Evolutionary conservation across 2,329 filamentous ascomycete species (phyloP), one percentile per base, ranked within the genome.

Genomic region (Apiospora marii): DNA sequence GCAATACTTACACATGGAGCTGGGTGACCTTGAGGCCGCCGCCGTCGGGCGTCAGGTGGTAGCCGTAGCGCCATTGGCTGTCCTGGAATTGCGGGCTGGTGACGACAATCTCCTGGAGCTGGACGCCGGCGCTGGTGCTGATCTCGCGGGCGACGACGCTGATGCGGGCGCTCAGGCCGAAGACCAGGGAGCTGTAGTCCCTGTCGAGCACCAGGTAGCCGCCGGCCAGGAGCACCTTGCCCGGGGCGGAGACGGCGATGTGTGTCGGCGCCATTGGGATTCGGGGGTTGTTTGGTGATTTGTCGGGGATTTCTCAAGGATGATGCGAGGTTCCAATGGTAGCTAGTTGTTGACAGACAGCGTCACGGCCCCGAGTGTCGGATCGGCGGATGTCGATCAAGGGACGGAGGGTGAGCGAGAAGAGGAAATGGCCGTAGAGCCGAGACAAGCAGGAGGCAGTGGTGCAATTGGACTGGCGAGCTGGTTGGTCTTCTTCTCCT

Each of bases 171-270:
- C 89, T 89, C 72, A 93, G 88, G 43, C 91, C 91, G 79, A 92
- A 88, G 74, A 94, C 88, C 71, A 94, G 84, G 41, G 92, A 96
- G 3, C 93, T 96, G 83, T 98, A 95, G 74, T 89, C 87, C 74
- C 94, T 91, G 85, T 98, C 96, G 67, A 99, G 91, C 30, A 98
- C 96, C 67, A 98, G 91, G 83, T 98, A 99, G 74, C 96, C 96
- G 75, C 96, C 96, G 4, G 96, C 94, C 71, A 98, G 89, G 75
- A 99, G 90, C 74, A 99, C 96, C 86, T 99, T 99, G 77, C 96
- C 96, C 24, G 96, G 96, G 30, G 96, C 96, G 75, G 96, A 98
- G 76, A 97, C 90, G 79, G 92, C 92, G 34, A 80, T 84, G 68
- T 85, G 72, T 51, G 74, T 74, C 13, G 61, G 24, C 41, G 71